These are phyloP conservation scores for Pestalotiopsis sp. DNA, from an alignment of 2,329 filamentous ascomycete species.

Conservation along the genomic window DNA sequence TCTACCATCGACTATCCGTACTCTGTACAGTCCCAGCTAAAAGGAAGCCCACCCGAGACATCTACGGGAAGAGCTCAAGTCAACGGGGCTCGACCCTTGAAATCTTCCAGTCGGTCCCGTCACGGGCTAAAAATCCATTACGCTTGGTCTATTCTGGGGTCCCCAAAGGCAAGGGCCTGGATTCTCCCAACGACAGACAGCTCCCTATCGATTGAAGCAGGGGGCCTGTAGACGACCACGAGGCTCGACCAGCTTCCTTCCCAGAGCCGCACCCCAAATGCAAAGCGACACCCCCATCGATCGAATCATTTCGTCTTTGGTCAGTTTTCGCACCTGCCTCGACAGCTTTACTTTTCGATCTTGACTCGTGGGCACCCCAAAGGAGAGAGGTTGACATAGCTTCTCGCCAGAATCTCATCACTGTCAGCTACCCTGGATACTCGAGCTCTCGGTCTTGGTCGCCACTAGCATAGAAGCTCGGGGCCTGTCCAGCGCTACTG, in stretches of 20 bases:
- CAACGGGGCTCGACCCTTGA: background rate
- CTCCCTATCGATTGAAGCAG: background rate
- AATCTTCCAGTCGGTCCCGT: background rate
- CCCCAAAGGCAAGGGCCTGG: background rate
- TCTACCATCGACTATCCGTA: background rate
- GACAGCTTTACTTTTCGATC: background rate
- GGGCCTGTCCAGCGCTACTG: background rate
- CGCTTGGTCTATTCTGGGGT: background rate
- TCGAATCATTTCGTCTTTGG: background rate
- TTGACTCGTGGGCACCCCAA: background rate
- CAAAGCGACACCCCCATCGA: background rate
- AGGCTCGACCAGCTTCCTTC: background rate
- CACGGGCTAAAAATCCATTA: background rate
- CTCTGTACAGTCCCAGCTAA: background rate
- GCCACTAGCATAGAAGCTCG: background rate
- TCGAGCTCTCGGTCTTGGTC: background rate
- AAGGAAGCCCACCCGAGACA: background rate
- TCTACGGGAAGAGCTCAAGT: background rate
- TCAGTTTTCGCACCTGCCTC: background rate
- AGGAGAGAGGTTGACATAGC: background rate
- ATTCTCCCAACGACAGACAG: background rate
- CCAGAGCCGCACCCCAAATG: background rate
- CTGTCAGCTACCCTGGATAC: background rate
- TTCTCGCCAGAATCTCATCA: background rate
- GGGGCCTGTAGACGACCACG: background rate